Percentiles rank a stretch among this genome's conserved stretches.
phyloP scores from a whole-genome alignment of 1,139 yeast genomes.

The Pichia kudriavzevii region DNA sequence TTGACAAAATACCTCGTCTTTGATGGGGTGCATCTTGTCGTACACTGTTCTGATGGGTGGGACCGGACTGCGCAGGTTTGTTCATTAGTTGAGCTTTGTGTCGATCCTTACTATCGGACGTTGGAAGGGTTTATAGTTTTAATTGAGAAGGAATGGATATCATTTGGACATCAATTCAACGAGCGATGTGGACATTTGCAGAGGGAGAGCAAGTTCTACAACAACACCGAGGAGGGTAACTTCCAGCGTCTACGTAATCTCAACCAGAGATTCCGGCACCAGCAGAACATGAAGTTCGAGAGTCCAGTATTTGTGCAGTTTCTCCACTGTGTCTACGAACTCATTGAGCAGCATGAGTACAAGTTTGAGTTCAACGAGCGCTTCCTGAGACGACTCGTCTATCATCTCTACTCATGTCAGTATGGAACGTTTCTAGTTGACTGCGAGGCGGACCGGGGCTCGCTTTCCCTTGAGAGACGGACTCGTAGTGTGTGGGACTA shows the following conservation, averaged over 20 bases:
- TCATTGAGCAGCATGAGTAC: constrained; percentile 61
- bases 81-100: constrained; percentile 74
- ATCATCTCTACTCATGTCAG: constrained; percentile 89
- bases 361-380: constrained; percentile 84
- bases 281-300: constrained; percentile 43
- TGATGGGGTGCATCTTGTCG: constrained; percentile 72
- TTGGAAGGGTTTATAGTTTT: constrained; percentile 77
- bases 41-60: constrained; percentile 99
- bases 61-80: constrained; percentile 90
- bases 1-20: constrained; percentile 73
- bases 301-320: constrained; percentile 94
- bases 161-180: constrained; percentile 87
- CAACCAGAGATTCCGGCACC: constrained; percentile 34
- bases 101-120: constrained; percentile 88
- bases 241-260: constrained; percentile 28
- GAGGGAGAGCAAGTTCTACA: constrained; percentile 33
- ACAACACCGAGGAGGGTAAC: constrained; percentile 25
- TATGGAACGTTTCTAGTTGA: constrained; percentile 85
- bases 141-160: constrained; percentile 90
- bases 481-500: constrained; percentile 93
- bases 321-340: constrained; percentile 79
- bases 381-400: constrained; percentile 71
- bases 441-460: constrained; percentile 55
- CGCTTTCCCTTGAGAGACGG: constrained; percentile 33
- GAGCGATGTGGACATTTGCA: constrained; percentile 73